Base-by-base conservation (phyloP, 2,329 filamentous ascomycete genomes). In the Fusarium concolor region DNA sequence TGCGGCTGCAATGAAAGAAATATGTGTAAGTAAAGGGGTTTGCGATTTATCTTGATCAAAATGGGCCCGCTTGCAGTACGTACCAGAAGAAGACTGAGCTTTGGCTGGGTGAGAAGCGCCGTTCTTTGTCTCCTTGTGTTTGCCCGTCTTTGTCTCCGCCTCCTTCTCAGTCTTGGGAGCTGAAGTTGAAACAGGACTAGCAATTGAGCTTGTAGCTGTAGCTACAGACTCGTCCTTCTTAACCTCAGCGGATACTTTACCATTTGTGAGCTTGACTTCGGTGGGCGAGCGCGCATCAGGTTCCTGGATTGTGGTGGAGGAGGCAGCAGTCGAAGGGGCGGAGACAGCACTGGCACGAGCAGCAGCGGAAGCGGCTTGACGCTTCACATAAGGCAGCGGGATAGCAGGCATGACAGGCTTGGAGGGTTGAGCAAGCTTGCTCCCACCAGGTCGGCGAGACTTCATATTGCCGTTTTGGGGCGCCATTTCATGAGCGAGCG, bases 381-480 rank as follows among this genome's bases (percentile, higher is more conserved):
- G 78, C 68, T 79, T 81, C 50, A 78, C 74, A 63, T 79, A 75
- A 18, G 78, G 78, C 63, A 81, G 67, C 47, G 80, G 80, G 44
- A 81, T 76, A 56, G 76, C 80, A 60, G 80, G 79, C 57, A 78
- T 71, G 39, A 81, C 74, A 46, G 77, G 73, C 66, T 78, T 79
- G 58, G 73, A 63, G 58, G 67, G 71, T 53, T 76, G 74, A 56
- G 70, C 71, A 62, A 76, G 74, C 72, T 75, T 77, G 70, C 67
- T 68, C 46, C 67, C 54, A 55, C 67, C 72, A 59, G 69, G 67
- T 68, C 75, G 75, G 67, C 78, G 78, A 68, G 73, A 57, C 71
- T 75, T 78, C 63, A 67, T 70, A 43, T 75, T 72, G 67, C 75
- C 76, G 70, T 75, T 78, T 51, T 69, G 55, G 41, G 78, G 78